Evolutionary conservation across 257 asterid species (phyloP), one percentile per base, ranked within the genome.

Genomic region (Nicotiana attenuata): DNA sequence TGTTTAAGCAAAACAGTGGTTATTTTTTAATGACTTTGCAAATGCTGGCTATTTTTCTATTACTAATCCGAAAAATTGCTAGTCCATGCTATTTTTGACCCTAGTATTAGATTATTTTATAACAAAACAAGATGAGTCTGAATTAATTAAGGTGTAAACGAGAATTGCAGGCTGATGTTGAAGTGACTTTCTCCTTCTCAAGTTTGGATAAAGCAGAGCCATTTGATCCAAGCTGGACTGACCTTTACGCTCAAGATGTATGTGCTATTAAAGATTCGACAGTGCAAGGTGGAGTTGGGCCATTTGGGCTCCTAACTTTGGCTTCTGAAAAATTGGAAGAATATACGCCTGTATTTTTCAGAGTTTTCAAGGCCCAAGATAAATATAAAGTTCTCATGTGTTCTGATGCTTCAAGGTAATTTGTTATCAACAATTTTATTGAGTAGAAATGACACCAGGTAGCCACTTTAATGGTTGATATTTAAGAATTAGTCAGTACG

Each of bases 251-350:
- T 24, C 90, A 90, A 35, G 82, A 88, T 35, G 85, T 90, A 33
- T 90, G 93, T 56, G 73, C 83, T 11, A 76, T 77, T 20, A 88
- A 81, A 78, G 91, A 86, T 9, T 88, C 91, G 0, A 66, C 84
- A 0, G 86, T 82, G 24, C 78, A 76, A 64, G 93, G 93, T 5
- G 93, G 93, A 76, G 45, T 90, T 2, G 93, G 93, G 35, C 93
- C 93, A 38, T 90, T 88, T 29, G 92, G 92, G 22, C 83, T 88
- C n/a, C 52, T 89, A 29, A 86, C 89, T 15, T 85, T 86, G 57
- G 92, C 92, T 56, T 87, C 90, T n/a, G 4, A 63, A 47, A 61
- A 79, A 3, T 80, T 86, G 10, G 85, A 86, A 83, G 91, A 88
- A 45, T 88, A 86, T 20, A 89, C 91, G 1, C 90, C 92, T 0